Conservation (phyloP, 2,329 filamentous ascomycete genomes). For the Scorias spongiosa region DNA sequence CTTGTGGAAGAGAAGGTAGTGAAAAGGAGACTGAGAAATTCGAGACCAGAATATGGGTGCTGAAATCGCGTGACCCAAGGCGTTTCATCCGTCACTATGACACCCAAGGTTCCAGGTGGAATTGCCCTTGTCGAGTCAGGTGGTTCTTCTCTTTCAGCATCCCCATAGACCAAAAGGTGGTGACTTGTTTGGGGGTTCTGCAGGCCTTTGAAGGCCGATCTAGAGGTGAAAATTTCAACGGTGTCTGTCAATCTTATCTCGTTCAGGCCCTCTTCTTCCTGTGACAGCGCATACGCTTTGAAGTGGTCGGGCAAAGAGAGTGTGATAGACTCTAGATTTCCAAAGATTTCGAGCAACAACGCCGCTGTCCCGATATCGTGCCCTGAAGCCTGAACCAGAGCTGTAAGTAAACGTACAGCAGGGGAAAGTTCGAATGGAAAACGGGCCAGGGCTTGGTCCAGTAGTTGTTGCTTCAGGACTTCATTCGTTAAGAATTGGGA, state of each 20-base stretch:
- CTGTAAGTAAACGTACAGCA: slow-evolving; percentile 38
- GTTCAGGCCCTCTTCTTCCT: slow-evolving; percentile 77
- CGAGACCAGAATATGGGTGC: slow-evolving; percentile 61
- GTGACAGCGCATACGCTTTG: slow-evolving; percentile 57
- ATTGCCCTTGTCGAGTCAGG: slow-evolving; percentile 23
- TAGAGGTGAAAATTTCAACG: slow-evolving; percentile 44
- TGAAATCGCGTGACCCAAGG: slow-evolving; percentile 62
- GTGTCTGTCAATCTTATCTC: slow-evolving; percentile 53
- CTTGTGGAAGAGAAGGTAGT: slow-evolving; percentile 48
- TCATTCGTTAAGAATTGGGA: slow-evolving; percentile 42
- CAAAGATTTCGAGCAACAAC: slow-evolving; percentile 45
- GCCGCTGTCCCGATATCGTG: slow-evolving; percentile 3
- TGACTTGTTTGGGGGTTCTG: background rate
- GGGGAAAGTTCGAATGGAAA: slow-evolving; percentile 78
- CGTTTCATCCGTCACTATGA: slow-evolving; percentile 52
- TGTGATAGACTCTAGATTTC: slow-evolving; percentile 58
- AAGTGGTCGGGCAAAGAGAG: slow-evolving; percentile 60
- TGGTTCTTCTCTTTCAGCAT: background rate
- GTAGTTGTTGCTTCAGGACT: slow-evolving; percentile 40
- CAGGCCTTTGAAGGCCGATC: background rate
- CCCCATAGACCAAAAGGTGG: slow-evolving; percentile 2
- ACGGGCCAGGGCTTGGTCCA: slow-evolving; percentile 55
- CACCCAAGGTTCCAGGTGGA: slow-evolving; percentile 49
- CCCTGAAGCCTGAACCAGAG: slow-evolving; percentile 7
- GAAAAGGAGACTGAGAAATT: slow-evolving; percentile 62